Base-by-base conservation (phyloP, 495 filamentous ascomycete genomes). In the Penicillium macrosclerotiorum region DNA sequence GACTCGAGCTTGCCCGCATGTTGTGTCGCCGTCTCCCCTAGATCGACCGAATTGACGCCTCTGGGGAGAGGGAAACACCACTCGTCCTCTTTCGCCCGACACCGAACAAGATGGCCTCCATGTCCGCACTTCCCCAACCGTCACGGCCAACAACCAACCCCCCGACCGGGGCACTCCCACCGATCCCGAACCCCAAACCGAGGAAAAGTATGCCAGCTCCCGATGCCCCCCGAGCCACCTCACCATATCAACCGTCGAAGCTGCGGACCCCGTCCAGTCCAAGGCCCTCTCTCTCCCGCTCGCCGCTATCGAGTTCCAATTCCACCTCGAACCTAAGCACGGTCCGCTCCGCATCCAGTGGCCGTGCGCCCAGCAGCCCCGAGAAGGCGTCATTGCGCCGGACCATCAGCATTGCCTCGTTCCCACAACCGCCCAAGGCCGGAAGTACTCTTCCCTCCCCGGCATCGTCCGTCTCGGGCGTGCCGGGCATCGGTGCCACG, bases 381-480 rank as follows among this genome's bases (percentile, higher is more conserved):
- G 76, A 79, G 7, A 89, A 80, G 58, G 80, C 78, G n/a, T n/a
- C n/a, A n/a, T 57, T 95, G 42, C 79, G 90, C 47, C 88, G 89
- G 58, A 88, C 86, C 0, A 85, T 94, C 48, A 95, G 89, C 67
- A 94, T 95, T 51, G 89, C 89, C 42, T 82, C 89, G 1, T 96
- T 96, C 59, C 90, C 90, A n/a, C 87, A 92, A 47, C 90, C 90
- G 22, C 90, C 90, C 14, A 84, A 81, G 46, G 74, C 76, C 4
- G 75, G 70, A 30, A 67, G 75, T 26, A 75, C 68, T n/a, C 64
- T 65, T 16, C 68, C 68, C 8, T 70, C 69, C 18, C 60, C 71
- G 19, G 63, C 71, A 43, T 71, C 72, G 2, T 68, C 71, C 7
- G 31, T 64, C 6, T 61, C 64, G 2, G 61, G 59, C 1, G 51